phyloP scores from a whole-genome alignment of 768 basidiomycete genomes.

The Floccularia luteovirens region DNA sequence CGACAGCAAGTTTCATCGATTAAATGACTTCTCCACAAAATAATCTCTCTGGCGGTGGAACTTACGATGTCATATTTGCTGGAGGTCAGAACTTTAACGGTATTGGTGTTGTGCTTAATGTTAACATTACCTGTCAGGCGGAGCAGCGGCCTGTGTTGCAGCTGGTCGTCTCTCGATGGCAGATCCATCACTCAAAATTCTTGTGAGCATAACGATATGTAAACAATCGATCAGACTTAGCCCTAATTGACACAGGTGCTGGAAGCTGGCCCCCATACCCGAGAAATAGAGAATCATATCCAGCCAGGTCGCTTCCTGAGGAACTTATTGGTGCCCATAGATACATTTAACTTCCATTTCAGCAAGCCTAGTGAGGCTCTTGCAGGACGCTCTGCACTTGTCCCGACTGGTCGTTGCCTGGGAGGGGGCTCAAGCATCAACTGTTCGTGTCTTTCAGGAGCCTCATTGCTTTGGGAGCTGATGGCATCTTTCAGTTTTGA shows the following conservation, averaged over 20 bases:
- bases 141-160: slow-evolving; percentile 47
- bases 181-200: slow-evolving; percentile 46
- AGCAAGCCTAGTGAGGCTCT: slow-evolving; percentile 33
- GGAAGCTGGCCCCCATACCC: slow-evolving; percentile 49
- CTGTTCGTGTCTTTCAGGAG: slow-evolving; percentile 25
- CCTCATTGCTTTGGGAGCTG: neutral
- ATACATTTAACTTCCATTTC: slow-evolving; percentile 36
- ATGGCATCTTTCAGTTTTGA: slow-evolving; percentile 23
- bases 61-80: slow-evolving; percentile 50
- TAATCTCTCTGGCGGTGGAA: no score
- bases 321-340: slow-evolving; percentile 29
- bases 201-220: slow-evolving; percentile 21
- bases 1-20: no score
- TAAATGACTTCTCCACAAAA: no score
- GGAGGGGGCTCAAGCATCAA: slow-evolving; percentile 65
- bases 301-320: slow-evolving; percentile 46
- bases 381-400: slow-evolving; percentile 33
- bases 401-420: slow-evolving; percentile 40
- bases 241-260: slow-evolving; percentile 25
- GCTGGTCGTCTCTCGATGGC: slow-evolving; percentile 48
- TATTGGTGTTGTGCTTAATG: neutral
- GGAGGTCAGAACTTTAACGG: slow-evolving; percentile 31
- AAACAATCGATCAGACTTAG: neutral
- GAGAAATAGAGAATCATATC: slow-evolving; percentile 34
- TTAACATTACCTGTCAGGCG: slow-evolving; percentile 23